Evolutionary conservation across 2,329 filamentous ascomycete species (phyloP), one percentile per base, ranked within the genome.

Genomic region (Sordariomycetes sp.): DNA sequence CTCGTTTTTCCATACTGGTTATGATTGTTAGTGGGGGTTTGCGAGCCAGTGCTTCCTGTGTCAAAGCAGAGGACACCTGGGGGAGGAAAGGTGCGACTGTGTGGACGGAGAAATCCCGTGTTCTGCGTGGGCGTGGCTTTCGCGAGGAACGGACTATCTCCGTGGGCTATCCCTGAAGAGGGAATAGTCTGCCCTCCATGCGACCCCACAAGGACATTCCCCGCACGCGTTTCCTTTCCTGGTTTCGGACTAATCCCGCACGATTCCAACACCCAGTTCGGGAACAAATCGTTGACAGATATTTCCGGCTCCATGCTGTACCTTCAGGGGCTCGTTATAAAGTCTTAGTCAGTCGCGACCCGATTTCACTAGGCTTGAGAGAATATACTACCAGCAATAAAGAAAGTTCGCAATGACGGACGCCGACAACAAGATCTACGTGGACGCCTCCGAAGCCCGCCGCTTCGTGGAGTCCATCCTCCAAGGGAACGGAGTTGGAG

Each of bases 401-500:
- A 53, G 4, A 45, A 53, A 53, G 32, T 53, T 24, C 22, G 24
- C 2, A 24, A 28, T 24, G 51, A 53, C 51, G 8, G 24, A 53
- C 60, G 28, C 67, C 64, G 57, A 34, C 51, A 25, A 24, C 3
- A 53, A 53, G 25, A 61, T 68, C 55, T 64, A 72, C 61, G 62
- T 78, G 62, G 55, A 70, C 13, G 62, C 72, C 55, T 57, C 69
- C 51, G 72, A 76, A 57, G 74, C 73, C 17, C 65, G 59, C 7
- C 69, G 67, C 1, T 82, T 85, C 57, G 74, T 80, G 5, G 69
- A 77, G 62, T 69, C 70, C 5, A 70, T 89, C 13, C 77, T 89
- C 35, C 63, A 69, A 58, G 83, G 74, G 28, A 83, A 89, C 64
- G 80, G 80, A 2, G 84, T 88, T 0, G 69, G 82, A 0, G 57